These are phyloP conservation scores for Gastrolobium bilobum DNA, from an alignment of 306 rosid species.

Conservation along the genomic window DNA sequence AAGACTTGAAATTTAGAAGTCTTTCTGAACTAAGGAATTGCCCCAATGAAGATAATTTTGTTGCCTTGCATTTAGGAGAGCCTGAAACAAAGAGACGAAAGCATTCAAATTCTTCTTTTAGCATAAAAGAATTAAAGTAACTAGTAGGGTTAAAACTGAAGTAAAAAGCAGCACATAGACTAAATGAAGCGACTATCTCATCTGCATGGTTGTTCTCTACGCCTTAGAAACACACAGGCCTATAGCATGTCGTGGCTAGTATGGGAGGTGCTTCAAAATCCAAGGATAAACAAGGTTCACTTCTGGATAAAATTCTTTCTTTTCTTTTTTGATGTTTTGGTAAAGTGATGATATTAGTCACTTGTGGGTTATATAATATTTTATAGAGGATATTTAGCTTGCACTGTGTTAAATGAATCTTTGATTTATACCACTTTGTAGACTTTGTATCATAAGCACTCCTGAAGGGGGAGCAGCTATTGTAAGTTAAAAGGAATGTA, in stretches of 20 bases:
- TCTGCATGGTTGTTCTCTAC: slow-evolving; percentile 43
- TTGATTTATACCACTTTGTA: slow-evolving; percentile 54
- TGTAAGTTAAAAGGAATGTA: slow-evolving; percentile 65
- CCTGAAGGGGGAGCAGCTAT: slow-evolving; percentile 49
- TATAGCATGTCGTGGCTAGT: slow-evolving; percentile 40
- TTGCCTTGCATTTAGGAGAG: slow-evolving; percentile 86
- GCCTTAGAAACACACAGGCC: slow-evolving; percentile 44
- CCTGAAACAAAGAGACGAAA: slow-evolving; percentile 81
- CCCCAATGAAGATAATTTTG: slow-evolving; percentile 72
- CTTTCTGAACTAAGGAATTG: slow-evolving; percentile 68
- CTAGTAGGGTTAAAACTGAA: slow-evolving; percentile 47
- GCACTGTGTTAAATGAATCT: slow-evolving; percentile 47
- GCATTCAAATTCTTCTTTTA: slow-evolving; percentile 55
- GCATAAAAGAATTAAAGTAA: slow-evolving; percentile 59
- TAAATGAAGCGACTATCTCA: slow-evolving; percentile 47
- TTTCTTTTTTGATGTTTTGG: slow-evolving; percentile 40
- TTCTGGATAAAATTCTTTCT: slow-evolving; percentile 56
- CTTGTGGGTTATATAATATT: slow-evolving; percentile 65
- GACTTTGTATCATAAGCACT: slow-evolving; percentile 67
- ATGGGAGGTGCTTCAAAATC: slow-evolving; percentile 45
- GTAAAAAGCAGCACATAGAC: slow-evolving; percentile 52
- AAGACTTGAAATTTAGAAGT: slow-evolving; percentile 55
- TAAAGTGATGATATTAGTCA: slow-evolving; percentile 58
- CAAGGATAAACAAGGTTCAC: slow-evolving; percentile 48
- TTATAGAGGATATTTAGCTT: slow-evolving; percentile 60